Conservation (phyloP, 1,139 yeast genomes). For the Yamadazyma kanchanaburiensis region DNA sequence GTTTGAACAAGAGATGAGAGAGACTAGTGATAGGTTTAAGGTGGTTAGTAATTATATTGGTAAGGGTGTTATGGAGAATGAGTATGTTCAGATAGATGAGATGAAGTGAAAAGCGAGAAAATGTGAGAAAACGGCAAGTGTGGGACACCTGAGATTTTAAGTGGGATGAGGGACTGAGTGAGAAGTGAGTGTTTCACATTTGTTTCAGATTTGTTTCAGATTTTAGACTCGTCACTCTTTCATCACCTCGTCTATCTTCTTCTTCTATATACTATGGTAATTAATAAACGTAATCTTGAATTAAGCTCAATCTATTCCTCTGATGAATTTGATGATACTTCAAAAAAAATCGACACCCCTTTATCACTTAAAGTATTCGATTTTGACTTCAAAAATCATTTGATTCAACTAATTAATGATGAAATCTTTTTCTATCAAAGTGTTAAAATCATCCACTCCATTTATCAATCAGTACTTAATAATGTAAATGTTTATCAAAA, state of each 20-base stretch:
- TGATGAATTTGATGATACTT: constrained; percentile 1
- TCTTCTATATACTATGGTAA: no score
- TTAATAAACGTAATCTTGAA: constrained; percentile 5
- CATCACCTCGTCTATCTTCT: no score
- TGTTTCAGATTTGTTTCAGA: constrained; percentile 1
- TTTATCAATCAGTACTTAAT: constrained; percentile 11
- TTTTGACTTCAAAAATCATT: background rate
- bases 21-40: constrained; percentile 65
- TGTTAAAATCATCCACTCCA: constrained; percentile 7
- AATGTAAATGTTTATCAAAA: constrained; percentile 8
- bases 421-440: constrained; percentile 14
- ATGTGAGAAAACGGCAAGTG: no score
- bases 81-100: constrained; percentile 15
- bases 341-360: constrained; percentile 15
- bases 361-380: constrained; percentile 3
- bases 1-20: constrained; percentile 57
- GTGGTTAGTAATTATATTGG: constrained; percentile 81
- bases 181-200: background rate
- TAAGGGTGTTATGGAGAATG: constrained; percentile 74
- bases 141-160: no score
- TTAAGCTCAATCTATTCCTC: constrained; percentile 2
- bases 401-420: constrained; percentile 11
- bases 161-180: background rate
- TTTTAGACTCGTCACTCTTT: no score
- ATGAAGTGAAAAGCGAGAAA: constrained; percentile 4